A percentile compares a stretch with the other conserved stretches of the same genome.
These are phyloP conservation scores for Pythium aphanidermatum DNA, from an alignment of 352 stramenopile genomes.

Conservation along the genomic window DNA sequence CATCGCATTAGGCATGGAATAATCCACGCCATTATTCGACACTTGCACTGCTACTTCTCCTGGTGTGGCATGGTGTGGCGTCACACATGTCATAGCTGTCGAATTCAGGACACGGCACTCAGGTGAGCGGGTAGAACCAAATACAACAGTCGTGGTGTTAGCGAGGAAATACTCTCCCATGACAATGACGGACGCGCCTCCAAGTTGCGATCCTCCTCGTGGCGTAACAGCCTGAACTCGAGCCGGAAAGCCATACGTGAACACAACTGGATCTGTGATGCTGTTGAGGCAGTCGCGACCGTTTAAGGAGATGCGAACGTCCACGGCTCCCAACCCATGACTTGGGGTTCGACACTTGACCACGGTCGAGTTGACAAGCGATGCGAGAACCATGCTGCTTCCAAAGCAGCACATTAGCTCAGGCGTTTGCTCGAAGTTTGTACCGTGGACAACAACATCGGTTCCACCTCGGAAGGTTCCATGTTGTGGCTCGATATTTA, in stretches of 20 bases:
- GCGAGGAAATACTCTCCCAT: slow-evolving; percentile 33
- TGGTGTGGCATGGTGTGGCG: slow-evolving; percentile 22
- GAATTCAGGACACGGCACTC: slow-evolving; percentile 8
- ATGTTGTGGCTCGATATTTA: slow-evolving; percentile 17
- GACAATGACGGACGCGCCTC: slow-evolving; percentile 44
- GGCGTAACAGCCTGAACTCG: slow-evolving; percentile 29
- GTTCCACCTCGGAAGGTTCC: slow-evolving; percentile 38
- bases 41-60: slow-evolving; percentile 31
- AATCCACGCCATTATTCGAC: slow-evolving; percentile 65
- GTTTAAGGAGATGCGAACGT: slow-evolving; percentile 48
- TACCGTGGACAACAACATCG: slow-evolving; percentile 30
- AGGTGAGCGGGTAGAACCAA: slow-evolving; percentile 3
- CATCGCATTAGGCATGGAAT: slow-evolving; percentile 26
- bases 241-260: slow-evolving; percentile 35
- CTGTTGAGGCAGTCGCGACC: slow-evolving; percentile 48
- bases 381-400: slow-evolving; percentile 33
- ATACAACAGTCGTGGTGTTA: slow-evolving; percentile 25
- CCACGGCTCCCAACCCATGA: slow-evolving; percentile 14
- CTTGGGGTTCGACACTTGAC: slow-evolving; percentile 48
- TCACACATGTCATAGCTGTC: slow-evolving; percentile 38
- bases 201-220: slow-evolving; percentile 29
- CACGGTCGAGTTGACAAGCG: slow-evolving; percentile 56
- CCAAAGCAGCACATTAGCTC: slow-evolving; percentile 67
- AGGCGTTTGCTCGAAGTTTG: slow-evolving; percentile 43
- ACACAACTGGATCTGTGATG: slow-evolving; percentile 18